A percentile compares a stretch with the other conserved stretches of the same genome.
Evolutionary conservation across 768 basidiomycete genomes (phyloP).

Genomic region (Harrya chromipes): DNA sequence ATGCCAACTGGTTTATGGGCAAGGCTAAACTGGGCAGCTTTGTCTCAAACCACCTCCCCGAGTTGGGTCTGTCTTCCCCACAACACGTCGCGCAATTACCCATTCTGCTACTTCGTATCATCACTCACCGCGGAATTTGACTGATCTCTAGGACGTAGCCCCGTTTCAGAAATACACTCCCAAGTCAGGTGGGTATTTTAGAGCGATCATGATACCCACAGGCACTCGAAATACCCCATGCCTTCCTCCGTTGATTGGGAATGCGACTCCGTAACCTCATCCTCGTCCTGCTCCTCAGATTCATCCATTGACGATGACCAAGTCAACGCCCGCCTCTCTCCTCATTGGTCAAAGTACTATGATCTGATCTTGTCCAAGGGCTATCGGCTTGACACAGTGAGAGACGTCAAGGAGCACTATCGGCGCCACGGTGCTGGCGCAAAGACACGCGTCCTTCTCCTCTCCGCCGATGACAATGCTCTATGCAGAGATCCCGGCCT

Average conservation of each 20-base stretch:
- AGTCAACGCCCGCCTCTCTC: constrained; percentile 55
- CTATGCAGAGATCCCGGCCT: constrained; percentile 71
- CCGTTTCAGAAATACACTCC: no score
- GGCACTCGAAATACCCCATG: constrained; percentile 29
- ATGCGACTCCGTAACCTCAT: constrained; percentile 25
- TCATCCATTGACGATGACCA: constrained; percentile 52
- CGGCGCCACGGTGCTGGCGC: constrained; percentile 25
- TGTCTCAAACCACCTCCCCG: constrained; percentile 7
- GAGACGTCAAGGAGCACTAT: constrained; percentile 63
- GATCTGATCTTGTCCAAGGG: constrained; percentile 47
- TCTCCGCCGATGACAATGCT: constrained; percentile 48
- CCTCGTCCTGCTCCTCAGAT: constrained; percentile 44
- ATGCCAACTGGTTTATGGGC: constrained; percentile 34
- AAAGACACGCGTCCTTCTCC: constrained; percentile 18
- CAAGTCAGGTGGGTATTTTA: constrained; percentile 13
- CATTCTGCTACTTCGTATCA: no score
- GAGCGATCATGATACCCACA: background rate
- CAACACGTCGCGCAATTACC: background rate
- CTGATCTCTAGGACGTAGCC: no score
- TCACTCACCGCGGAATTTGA: no score
- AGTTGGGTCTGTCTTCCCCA: constrained; percentile 13
- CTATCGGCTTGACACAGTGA: constrained; percentile 64
- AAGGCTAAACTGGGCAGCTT: constrained; percentile 10
- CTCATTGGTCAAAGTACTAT: constrained; percentile 60
- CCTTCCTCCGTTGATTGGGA: constrained; percentile 61